Evolutionary conservation across 2,329 filamentous ascomycete genomes (phyloP).

Genomic region (Aspergillus aculeatinus): DNA sequence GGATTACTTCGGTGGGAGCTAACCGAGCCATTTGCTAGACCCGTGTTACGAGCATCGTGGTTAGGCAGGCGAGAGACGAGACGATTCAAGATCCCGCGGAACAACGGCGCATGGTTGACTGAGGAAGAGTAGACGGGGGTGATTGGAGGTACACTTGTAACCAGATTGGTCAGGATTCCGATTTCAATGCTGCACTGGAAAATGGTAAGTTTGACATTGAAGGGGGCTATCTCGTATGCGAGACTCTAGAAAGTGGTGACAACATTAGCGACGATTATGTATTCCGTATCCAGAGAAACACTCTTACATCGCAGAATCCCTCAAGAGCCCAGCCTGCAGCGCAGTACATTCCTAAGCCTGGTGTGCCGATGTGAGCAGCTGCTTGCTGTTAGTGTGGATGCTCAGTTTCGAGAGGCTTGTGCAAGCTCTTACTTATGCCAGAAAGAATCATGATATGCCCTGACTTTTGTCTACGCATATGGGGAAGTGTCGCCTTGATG

Average conservation of each 20-base stretch:
- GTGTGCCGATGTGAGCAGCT: constrained; percentile 87
- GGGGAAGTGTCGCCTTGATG: constrained; percentile 81
- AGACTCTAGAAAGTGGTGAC: constrained; percentile 56
- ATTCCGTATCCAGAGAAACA: not conserved
- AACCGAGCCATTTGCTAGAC: constrained; percentile 12
- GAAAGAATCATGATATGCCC: constrained; percentile 90
- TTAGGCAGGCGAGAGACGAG: constrained; percentile 75
- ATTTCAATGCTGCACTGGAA: constrained; percentile 96
- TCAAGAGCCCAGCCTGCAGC: constrained; percentile 93
- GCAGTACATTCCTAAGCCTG: constrained; percentile 85
- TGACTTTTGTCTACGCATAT: constrained; percentile 74
- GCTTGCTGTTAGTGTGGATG: constrained; percentile 19
- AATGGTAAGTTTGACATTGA: constrained; percentile 94
- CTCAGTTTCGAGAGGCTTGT: too few species aligned
- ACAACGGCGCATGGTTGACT: constrained; percentile 72
- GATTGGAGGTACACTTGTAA: constrained; percentile 79
- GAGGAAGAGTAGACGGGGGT: constrained; percentile 64
- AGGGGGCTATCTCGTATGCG: constrained; percentile 93
- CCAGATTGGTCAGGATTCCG: constrained; percentile 78
- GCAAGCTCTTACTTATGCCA: constrained; percentile 62
- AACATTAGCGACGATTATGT: not conserved
- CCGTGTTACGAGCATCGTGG: constrained; percentile 10
- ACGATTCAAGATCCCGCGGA: constrained; percentile 78
- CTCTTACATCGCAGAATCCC: constrained; percentile 79
- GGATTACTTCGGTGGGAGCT: constrained; percentile 25